Conservation (phyloP, 768 basidiomycete species). For the Amyloporia xantha region DNA sequence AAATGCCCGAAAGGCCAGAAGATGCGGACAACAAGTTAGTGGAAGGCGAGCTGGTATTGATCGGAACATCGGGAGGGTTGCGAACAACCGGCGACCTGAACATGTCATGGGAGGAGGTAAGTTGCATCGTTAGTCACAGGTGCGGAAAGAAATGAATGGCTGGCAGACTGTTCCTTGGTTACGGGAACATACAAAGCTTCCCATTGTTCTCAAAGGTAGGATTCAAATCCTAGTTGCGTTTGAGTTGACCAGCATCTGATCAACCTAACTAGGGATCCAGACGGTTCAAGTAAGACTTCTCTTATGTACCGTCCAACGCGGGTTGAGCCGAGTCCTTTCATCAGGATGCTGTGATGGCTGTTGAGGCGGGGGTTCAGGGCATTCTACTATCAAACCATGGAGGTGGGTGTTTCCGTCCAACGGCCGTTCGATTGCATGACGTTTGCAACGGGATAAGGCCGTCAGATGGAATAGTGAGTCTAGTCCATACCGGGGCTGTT, state of each 20-base stretch:
- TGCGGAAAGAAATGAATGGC: background rate
- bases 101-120: constrained; percentile 66
- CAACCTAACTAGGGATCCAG: constrained; percentile 50
- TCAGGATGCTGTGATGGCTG: constrained; percentile 85
- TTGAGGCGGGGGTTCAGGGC: constrained; percentile 77
- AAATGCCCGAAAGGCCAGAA: constrained; percentile 22
- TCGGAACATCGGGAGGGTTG: constrained; percentile 64
- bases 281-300: constrained; percentile 56
- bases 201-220: constrained; percentile 62
- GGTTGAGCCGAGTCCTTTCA: no score
- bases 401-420: constrained; percentile 36
- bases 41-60: constrained; percentile 29
- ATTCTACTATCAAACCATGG: constrained; percentile 92
- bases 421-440: background rate
- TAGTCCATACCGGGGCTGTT: constrained; percentile 9
- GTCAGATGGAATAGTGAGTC: constrained; percentile 76
- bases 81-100: constrained; percentile 60
- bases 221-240: no score
- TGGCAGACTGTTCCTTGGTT: constrained; percentile 68
- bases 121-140: background rate
- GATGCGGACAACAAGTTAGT: constrained; percentile 28
- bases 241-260: no score
- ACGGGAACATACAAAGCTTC: constrained; percentile 56
- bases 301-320: no score
- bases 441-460: constrained; percentile 34